Evolutionary conservation across 2,329 filamentous ascomycete species (phyloP).

Genomic region (Peltaster fructicola): DNA sequence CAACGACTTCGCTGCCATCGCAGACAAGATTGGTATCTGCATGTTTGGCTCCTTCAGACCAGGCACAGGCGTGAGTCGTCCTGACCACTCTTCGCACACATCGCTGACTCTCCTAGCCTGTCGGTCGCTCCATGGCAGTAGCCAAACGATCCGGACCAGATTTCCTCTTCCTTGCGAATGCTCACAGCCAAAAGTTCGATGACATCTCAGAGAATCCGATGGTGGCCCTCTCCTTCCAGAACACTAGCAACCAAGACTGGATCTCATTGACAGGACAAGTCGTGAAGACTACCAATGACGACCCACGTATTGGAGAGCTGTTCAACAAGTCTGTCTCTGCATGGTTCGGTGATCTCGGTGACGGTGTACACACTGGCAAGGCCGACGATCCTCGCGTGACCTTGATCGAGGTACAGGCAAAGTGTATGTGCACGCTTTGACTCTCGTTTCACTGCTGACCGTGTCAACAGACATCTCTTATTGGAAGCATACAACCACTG

Average conservation of each 20-base stretch:
- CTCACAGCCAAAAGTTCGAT: constrained; percentile 28
- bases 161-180: constrained; percentile 34
- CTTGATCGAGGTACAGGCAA: constrained; percentile 22
- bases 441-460: constrained; percentile 4
- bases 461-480: constrained; percentile 16
- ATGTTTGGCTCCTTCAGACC: constrained; percentile 26
- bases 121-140: constrained; percentile 31
- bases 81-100: not conserved
- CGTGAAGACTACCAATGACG: constrained; percentile 23
- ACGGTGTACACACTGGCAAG: constrained; percentile 29
- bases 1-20: constrained; percentile 29
- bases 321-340: constrained; percentile 23
- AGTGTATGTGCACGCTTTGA: constrained; percentile 10
- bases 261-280: constrained; percentile 27
- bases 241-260: constrained; percentile 31
- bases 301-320: constrained; percentile 32
- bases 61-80: constrained; percentile 19
- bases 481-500: constrained; percentile 15
- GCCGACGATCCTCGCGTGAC: constrained; percentile 31
- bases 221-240: constrained; percentile 28
- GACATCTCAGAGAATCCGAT: constrained; percentile 25
- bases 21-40: constrained; percentile 28
- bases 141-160: constrained; percentile 39
- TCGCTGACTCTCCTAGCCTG: constrained; percentile 13
- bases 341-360: constrained; percentile 34